Evolutionary conservation across 2,329 filamentous ascomycete species (phyloP).

Genomic region (Emericellopsis cladophorae): DNA sequence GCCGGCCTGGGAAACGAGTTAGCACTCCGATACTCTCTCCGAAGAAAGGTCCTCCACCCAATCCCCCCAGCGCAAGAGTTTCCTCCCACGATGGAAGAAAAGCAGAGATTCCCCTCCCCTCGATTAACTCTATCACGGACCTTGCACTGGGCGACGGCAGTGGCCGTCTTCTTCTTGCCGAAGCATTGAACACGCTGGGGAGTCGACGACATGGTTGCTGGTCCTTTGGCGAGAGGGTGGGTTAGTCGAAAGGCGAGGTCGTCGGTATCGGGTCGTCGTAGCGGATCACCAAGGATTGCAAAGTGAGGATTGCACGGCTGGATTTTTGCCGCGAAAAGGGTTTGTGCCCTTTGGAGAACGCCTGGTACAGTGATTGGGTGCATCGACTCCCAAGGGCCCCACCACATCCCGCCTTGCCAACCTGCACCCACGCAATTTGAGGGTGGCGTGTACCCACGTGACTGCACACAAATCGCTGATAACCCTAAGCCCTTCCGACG

Average conservation of each 20-base stretch:
- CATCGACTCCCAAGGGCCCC: neutral
- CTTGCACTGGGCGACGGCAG: conserved; percentile 87
- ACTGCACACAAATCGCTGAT: conserved; percentile 4
- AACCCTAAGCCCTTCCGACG: conserved; percentile 19
- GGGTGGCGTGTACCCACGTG: conserved; percentile 11
- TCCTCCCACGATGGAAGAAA: neutral
- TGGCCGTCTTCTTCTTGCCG: conserved; percentile 95
- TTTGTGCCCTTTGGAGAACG: conserved; percentile 5
- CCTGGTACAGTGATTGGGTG: neutral
- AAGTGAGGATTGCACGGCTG: conserved; percentile 2
- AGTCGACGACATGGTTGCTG: conserved; percentile 60
- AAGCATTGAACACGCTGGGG: conserved; percentile 89
- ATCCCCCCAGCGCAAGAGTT: neutral
- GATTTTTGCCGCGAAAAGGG: conserved; percentile 3
- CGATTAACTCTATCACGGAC: conserved; percentile 30
- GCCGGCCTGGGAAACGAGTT: conserved; percentile 22
- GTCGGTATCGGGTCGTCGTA: neutral
- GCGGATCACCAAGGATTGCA: conserved; percentile 1
- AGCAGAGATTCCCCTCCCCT: neutral
- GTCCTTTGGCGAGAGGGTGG: conserved; percentile 7
- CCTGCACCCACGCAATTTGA: neutral
- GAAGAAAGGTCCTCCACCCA: neutral
- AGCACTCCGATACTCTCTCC: neutral
- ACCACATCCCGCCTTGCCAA: too few relatives aligned
- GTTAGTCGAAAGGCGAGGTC: neutral